Evolutionary conservation across 306 rosid genomes (phyloP), one percentile per base, ranked within the genome.

Genomic region (Albizia julibrissin): DNA sequence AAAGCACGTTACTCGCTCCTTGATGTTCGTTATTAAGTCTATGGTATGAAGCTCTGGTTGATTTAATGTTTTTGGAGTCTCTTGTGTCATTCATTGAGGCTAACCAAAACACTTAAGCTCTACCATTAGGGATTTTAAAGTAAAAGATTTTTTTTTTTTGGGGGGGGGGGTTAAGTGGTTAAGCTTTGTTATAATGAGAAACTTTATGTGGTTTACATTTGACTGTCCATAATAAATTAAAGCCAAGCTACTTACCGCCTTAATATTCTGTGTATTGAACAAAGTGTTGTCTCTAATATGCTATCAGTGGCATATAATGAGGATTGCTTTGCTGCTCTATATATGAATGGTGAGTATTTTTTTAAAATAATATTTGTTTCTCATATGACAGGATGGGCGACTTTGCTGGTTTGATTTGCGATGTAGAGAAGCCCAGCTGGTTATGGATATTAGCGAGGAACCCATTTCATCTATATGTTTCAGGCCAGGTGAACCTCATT

Each of bases 381-480:
- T 75, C n/a, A 16, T 3, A 31, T 27, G 64, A 74, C 58, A 89
- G 98, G 98, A 95, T 83, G 98, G 98, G 64, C 86, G 92, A 47
- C 89, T 95, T 81, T 93, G 98, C 88, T 95, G 98, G 98, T 95
- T 95, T 85, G 98, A 93, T 78, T 76, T 95, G 97, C 89, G 98
- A 68, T 89, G 97, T 89, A 86, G 79, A 75, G 92, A 91, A 74
- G 95, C 86, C 10, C 87, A 69, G 26, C 85, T 84, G 22, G 78
- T 81, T n/a, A 88, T 93, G 93, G 95, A 95, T 86, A 91, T 87
- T 69, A 89, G 89, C 40, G 84, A 80, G 61, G 94, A 91, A 58
- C 88, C 98, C 12, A 79, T 95, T 75, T 80, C 93, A 13, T 95
- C 98, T 49, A 67, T 95, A 49, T 86, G 93, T 82, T 95, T 93